Evolutionary conservation across 225 moss, liverwort and hornwort species (phyloP).

Genomic region (Sphagnum tenellum): DNA sequence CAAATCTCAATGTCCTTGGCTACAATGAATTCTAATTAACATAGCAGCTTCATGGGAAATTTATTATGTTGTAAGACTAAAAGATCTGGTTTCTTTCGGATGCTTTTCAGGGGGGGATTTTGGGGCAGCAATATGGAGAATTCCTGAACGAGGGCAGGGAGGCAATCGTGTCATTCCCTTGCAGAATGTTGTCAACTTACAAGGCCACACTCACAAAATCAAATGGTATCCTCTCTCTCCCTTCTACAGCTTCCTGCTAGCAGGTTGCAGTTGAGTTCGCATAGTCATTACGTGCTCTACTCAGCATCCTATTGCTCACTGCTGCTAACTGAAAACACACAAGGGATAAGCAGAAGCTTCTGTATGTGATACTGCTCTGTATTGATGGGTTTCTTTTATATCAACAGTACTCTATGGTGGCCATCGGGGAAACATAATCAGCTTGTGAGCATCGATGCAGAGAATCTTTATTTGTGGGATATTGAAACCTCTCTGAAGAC

Average conservation of each 20-base stretch:
- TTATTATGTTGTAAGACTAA: no score
- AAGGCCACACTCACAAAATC: constrained; percentile 43
- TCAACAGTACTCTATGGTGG: constrained; percentile 87
- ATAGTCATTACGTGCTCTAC: no score
- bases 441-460: constrained; percentile 64
- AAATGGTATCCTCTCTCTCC: constrained; percentile 43
- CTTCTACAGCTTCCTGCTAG: background rate
- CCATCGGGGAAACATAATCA: constrained; percentile 69
- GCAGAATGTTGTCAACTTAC: constrained; percentile 40
- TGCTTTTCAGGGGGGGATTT: constrained; percentile 37
- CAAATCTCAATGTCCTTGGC: no score
- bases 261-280: no score
- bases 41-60: no score
- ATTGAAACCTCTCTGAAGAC: constrained; percentile 36
- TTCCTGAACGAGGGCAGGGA: constrained; percentile 44
- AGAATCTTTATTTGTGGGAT: constrained; percentile 69
- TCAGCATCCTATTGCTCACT: no score
- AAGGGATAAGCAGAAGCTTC: no score
- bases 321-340: no score
- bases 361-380: no score
- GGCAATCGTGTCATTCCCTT: constrained; percentile 37
- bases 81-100: no score
- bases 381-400: background rate
- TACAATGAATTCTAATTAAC: no score
- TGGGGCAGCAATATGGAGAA: constrained; percentile 63